Conservation (phyloP, 164 flowering plant genomes). For the Euptelea pleiosperma region DNA sequence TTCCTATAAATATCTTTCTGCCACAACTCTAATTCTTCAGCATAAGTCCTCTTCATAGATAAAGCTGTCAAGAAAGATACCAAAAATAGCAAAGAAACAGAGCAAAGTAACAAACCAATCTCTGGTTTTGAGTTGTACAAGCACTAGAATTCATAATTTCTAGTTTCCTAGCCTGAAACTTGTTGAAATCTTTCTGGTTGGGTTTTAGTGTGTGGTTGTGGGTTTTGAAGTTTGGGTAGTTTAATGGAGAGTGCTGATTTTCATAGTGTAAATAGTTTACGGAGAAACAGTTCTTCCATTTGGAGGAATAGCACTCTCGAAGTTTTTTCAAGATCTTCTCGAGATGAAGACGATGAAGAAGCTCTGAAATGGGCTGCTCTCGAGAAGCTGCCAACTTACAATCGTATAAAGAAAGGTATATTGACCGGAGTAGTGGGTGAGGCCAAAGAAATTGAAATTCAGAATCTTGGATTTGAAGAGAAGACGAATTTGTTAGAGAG, state of each 20-base stretch:
- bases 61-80: no score
- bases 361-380: slow-evolving; percentile 56
- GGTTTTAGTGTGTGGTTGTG: background rate
- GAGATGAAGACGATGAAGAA: slow-evolving; percentile 46
- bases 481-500: slow-evolving; percentile 47
- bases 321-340: slow-evolving; percentile 33
- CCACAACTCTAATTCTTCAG: no score
- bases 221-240: background rate
- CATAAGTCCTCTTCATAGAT: no score
- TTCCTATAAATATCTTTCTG: no score
- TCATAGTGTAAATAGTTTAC: slow-evolving; percentile 22
- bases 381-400: slow-evolving; percentile 45
- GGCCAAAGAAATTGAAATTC: slow-evolving; percentile 31
- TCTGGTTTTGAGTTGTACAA: background rate
- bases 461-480: slow-evolving; percentile 36
- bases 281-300: slow-evolving; percentile 21
- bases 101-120: background rate
- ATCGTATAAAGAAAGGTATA: slow-evolving; percentile 40
- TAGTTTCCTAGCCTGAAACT: background rate
- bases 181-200: background rate
- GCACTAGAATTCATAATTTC: background rate
- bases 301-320: slow-evolving; percentile 32
- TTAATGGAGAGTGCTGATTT: slow-evolving; percentile 23
- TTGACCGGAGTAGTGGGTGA: slow-evolving; percentile 24
- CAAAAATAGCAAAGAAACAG: background rate